These are phyloP conservation scores for Mycena sp. DNA, from an alignment of 1,284 basidiomycete species.

Conservation along the genomic window DNA sequence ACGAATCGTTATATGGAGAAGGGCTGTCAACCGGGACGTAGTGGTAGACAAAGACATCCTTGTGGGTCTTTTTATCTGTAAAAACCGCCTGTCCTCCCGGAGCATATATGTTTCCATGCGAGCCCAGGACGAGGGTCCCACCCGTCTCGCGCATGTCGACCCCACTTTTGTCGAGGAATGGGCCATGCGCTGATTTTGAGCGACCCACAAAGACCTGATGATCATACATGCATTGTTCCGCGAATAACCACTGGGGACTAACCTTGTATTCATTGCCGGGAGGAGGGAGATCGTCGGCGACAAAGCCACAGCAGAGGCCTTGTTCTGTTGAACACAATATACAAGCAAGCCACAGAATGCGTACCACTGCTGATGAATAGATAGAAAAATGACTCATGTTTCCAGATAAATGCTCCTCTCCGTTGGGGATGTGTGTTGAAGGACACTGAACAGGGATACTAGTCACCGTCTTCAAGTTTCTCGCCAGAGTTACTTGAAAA, in stretches of 20 bases:
- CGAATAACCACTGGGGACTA: background rate
- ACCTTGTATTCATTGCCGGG: slow-evolving; percentile 36
- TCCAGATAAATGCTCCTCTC: slow-evolving; percentile 24
- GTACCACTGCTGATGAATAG: slow-evolving; percentile 25
- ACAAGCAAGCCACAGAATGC: background rate
- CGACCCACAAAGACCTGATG: slow-evolving; percentile 43
- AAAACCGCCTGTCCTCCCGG: slow-evolving; percentile 41
- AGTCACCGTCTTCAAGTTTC: slow-evolving; percentile 9
- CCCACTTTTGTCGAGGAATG: slow-evolving; percentile 41
- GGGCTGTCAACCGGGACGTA: slow-evolving; percentile 30
- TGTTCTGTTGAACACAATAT: slow-evolving; percentile 24
- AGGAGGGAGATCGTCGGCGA: slow-evolving; percentile 30
- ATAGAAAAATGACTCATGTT: slow-evolving; percentile 23
- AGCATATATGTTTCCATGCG: slow-evolving; percentile 46
- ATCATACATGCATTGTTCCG: background rate
- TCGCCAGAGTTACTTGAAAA: slow-evolving; percentile 11
- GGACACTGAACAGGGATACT: slow-evolving; percentile 16
- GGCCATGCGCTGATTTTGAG: slow-evolving; percentile 39
- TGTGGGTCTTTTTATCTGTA: slow-evolving; percentile 25
- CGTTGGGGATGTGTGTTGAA: slow-evolving; percentile 26
- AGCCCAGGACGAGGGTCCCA: slow-evolving; percentile 44
- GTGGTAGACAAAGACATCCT: slow-evolving; percentile 36
- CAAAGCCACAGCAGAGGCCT: slow-evolving; percentile 26
- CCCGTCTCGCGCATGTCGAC: slow-evolving; percentile 32
- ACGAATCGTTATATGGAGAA: slow-evolving; percentile 17